These are phyloP conservation scores for Dipteronia dyeriana DNA, from an alignment of 345 rosid genomes.

Conservation along the genomic window DNA sequence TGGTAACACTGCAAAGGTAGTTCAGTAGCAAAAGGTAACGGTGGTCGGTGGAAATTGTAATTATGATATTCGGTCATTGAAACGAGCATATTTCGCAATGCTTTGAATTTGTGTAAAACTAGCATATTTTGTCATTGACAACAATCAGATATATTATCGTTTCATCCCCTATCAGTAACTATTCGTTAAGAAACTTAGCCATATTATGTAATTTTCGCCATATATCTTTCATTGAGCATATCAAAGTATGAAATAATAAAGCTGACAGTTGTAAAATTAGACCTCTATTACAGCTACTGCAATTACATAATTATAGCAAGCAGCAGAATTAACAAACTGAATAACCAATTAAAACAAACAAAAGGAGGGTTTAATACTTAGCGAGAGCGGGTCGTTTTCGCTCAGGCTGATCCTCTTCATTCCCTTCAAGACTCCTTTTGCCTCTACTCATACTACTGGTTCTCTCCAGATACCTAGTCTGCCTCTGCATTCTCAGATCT, in stretches of 20 bases:
- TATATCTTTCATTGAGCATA: too few relatives aligned
- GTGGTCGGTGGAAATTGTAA: not conserved
- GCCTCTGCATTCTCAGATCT: constrained; percentile 41
- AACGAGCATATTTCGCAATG: not conserved
- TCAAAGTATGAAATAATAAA: too few relatives aligned
- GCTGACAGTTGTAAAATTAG: too few relatives aligned
- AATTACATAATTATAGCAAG: not conserved
- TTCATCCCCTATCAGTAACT: too few relatives aligned
- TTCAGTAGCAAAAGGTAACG: not conserved
- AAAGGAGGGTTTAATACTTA: constrained; percentile 31
- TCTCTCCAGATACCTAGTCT: constrained; percentile 63
- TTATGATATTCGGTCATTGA: not conserved
- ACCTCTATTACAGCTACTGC: not conserved
- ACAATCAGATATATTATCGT: too few relatives aligned
- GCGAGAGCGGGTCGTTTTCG: constrained; percentile 62
- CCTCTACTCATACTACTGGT: constrained; percentile 62
- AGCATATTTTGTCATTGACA: too few relatives aligned
- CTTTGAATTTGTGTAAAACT: too few relatives aligned
- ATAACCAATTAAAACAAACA: not conserved
- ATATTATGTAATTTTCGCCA: too few relatives aligned
- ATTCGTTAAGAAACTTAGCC: too few relatives aligned
- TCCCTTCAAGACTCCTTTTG: constrained; percentile 49
- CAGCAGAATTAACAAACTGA: not conserved
- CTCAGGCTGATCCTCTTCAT: constrained; percentile 53
- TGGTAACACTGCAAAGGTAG: not conserved